Evolutionary conservation across 2,329 filamentous ascomycete genomes (phyloP), one percentile per base, ranked within the genome.

Genomic region (Periconia sp.): DNA sequence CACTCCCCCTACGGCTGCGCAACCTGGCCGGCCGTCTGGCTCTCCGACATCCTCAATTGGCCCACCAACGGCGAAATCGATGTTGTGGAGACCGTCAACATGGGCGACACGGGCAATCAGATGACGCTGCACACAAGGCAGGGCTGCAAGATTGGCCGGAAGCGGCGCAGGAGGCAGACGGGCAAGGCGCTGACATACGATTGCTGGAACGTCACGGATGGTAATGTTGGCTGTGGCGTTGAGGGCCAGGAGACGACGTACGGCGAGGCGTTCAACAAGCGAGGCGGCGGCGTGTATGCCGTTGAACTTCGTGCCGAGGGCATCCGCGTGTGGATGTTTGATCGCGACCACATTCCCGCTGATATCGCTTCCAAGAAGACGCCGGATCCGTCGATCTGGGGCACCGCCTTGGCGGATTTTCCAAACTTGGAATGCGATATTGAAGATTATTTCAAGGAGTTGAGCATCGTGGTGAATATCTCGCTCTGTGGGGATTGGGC

Each of bases 401-500:
- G 57, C 6, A 58, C 52, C 11, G 57, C 65, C 0, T 41, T 66
- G 5, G 70, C 65, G 27, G 59, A 66, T 46, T 73, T 74, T 74
- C 61, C 61, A 3, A 75, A 78, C 45, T 52, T 62, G 23, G 53
- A 61, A 45, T 71, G 68, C 47, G 56, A 66, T 43, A 87, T 94
- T 58, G 50, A 56, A 6, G 41, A 15, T 8, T 58, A 64, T 47
- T 69, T 71, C 47, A 53, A 53, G 33, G 57, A 65, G 23, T 53
- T 60, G 57, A 57, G 50, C n/a, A 61, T 68, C 49, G 68, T 81
- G 43, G 71, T 80, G 46, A 77, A 81, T 60, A 77, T 73, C 2
- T 77, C 76, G n/a, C 79, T 82, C 60, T 82, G 79, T 50, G 80
- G 80, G 49, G 75, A 78, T 53, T 82, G 79, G 79, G 79, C 79